Evolutionary conservation across 1,284 basidiomycete species (phyloP).

Genomic region (Xerocomus amazonicus): DNA sequence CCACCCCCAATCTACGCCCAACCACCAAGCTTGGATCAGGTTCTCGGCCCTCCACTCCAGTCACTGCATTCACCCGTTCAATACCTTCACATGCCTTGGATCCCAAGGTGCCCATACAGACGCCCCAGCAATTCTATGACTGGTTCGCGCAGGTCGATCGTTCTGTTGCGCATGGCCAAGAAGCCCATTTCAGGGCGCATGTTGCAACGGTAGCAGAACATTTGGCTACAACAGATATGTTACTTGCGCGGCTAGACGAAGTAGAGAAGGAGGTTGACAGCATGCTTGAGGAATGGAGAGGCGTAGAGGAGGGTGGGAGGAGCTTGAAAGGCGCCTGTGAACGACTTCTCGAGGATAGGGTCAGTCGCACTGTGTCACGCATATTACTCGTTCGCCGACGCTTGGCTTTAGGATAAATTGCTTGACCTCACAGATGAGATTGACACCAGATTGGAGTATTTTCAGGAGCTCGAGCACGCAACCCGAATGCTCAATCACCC

Average conservation of each 20-base stretch:
- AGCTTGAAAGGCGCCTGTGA: constrained; percentile 90
- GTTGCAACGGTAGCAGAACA: constrained; percentile 71
- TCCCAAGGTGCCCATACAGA: constrained; percentile 72
- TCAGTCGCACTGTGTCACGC: constrained; percentile 31
- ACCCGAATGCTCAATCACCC: constrained; percentile 90
- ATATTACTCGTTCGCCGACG: constrained; percentile 1
- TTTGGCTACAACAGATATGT: constrained; percentile 68
- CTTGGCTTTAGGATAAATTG: constrained; percentile 57
- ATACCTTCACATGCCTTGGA: constrained; percentile 52
- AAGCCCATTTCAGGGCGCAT: constrained; percentile 84
- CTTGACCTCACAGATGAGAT: constrained; percentile 78
- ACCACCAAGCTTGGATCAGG: constrained; percentile 32
- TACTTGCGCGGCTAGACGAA: constrained; percentile 67
- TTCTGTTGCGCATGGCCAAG: constrained; percentile 86
- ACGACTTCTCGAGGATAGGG: constrained; percentile 80
- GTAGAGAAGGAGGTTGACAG: constrained; percentile 71
- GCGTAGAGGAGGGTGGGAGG: constrained; percentile 85
- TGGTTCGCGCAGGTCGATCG: constrained; percentile 87
- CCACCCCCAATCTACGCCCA: constrained; percentile 38
- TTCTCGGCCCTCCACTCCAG: constrained; percentile 37
- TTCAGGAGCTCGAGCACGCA: constrained; percentile 86
- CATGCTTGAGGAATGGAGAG: constrained; percentile 80
- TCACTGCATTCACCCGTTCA: constrained; percentile 23
- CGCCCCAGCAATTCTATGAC: constrained; percentile 92
- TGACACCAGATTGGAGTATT: constrained; percentile 77